Conservation (phyloP, 495 filamentous ascomycete species). For the Trichoderma gamsii region DNA sequence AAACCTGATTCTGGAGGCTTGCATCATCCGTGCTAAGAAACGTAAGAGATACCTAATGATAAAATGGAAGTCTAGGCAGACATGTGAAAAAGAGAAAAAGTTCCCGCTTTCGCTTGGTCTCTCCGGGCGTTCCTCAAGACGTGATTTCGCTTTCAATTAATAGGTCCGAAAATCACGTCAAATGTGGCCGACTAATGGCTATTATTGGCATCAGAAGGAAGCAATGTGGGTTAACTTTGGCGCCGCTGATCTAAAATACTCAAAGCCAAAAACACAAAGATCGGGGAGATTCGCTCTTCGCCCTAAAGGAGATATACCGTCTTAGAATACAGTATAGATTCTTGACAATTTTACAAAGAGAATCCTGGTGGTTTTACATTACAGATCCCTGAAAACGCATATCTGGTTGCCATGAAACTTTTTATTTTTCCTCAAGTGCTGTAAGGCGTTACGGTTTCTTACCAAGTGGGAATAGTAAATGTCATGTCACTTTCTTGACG, state of each 20-base stretch:
- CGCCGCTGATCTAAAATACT: background rate
- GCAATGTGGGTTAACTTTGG: conserved; percentile 3
- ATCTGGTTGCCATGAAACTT: no score
- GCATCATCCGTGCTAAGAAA: background rate
- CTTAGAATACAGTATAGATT: no score
- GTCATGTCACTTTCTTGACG: no score
- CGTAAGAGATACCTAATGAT: background rate
- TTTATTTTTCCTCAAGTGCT: no score
- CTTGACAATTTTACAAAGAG: no score
- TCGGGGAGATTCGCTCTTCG: background rate
- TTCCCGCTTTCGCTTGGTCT: no score
- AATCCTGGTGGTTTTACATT: no score
- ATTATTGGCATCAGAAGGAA: background rate
- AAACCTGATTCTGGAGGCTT: background rate
- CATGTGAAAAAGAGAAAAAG: background rate
- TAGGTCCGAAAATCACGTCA: background rate
- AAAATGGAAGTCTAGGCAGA: background rate
- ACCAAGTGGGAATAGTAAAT: no score
- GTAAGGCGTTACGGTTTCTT: no score
- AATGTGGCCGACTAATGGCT: background rate
- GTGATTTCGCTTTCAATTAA: background rate
- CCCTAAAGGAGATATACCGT: background rate
- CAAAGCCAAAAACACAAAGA: no score
- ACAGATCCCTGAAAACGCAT: no score
- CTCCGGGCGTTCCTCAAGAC: background rate